Evolutionary conservation across 139 green algal species (phyloP).

Genomic region (Prasinococcaceae sp.): DNA sequence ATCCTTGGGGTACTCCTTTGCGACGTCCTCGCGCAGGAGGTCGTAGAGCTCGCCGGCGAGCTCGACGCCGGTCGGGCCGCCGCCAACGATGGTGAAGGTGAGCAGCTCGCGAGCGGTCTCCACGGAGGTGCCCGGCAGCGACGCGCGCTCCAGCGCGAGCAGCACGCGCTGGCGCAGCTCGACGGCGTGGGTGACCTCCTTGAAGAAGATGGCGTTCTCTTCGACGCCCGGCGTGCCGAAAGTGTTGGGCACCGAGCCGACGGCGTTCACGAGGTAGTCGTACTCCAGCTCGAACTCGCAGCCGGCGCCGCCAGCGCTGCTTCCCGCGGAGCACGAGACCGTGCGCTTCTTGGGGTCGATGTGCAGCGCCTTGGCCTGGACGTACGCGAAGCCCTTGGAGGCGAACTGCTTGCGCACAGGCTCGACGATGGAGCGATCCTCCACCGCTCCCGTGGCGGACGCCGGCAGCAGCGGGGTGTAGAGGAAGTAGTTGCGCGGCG

Average conservation of each 20-base stretch:
- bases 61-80: slow-evolving; percentile 65
- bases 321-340: slow-evolving; percentile 7
- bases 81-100: slow-evolving; percentile 68
- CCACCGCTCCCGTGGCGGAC: slow-evolving; percentile 68
- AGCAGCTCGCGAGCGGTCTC: slow-evolving; percentile 30
- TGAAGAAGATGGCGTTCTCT: slow-evolving; percentile 70
- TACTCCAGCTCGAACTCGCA: slow-evolving; percentile 44
- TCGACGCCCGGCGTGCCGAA: slow-evolving; percentile 56
- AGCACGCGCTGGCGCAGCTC: slow-evolving; percentile 17
- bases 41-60: slow-evolving; percentile 61
- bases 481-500: slow-evolving; percentile 91
- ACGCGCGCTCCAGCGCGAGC: slow-evolving; percentile 50
- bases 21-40: slow-evolving; percentile 37
- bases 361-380: slow-evolving; percentile 62
- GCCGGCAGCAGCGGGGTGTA: slow-evolving; percentile 90
- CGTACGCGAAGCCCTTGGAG: slow-evolving; percentile 36
- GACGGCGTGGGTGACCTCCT: slow-evolving; percentile 41
- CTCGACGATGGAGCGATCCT: slow-evolving; percentile 87
- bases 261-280: slow-evolving; percentile 52
- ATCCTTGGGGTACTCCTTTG: slow-evolving; percentile 18
- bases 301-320: slow-evolving; percentile 2
- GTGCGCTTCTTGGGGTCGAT: slow-evolving; percentile 53
- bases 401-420: slow-evolving; percentile 38
- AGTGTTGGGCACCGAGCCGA: slow-evolving; percentile 58
- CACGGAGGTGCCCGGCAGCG: slow-evolving; percentile 41